phyloP scores from a whole-genome alignment of 257 asterid species.

The Solanum rostratum region DNA sequence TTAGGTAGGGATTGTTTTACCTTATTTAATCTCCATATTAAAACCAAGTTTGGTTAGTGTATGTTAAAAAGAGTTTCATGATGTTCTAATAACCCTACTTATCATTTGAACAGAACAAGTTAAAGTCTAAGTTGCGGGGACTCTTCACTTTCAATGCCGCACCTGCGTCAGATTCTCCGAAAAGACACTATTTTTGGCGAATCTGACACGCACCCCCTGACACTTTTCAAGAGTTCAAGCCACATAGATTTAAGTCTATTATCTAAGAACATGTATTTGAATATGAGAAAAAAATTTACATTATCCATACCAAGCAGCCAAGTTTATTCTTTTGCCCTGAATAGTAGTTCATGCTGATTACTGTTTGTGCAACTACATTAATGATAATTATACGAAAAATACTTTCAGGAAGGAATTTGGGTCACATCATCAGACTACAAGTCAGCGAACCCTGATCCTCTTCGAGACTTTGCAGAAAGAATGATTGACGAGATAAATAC shows the following conservation, averaged over 20 bases:
- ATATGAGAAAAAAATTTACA: background rate
- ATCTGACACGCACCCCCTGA: too few relatives aligned
- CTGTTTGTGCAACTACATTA: background rate
- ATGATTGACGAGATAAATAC: constrained; percentile 71
- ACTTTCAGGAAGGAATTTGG: constrained; percentile 71
- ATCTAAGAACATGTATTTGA: background rate
- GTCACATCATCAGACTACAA: constrained; percentile 53
- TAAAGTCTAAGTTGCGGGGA: background rate
- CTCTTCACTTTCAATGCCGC: too few relatives aligned
- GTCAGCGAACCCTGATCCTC: constrained; percentile 85
- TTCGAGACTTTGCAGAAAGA: constrained; percentile 68
- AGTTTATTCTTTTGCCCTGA: background rate
- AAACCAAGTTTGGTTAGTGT: background rate
- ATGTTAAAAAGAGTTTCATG: background rate
- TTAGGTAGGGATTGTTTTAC: background rate
- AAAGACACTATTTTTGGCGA: too few relatives aligned
- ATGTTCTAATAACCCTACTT: background rate
- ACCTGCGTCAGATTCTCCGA: too few relatives aligned
- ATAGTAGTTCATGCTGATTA: background rate
- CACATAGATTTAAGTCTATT: background rate
- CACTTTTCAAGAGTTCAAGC: too few relatives aligned
- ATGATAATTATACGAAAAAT: background rate
- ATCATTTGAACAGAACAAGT: background rate
- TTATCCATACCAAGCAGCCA: background rate
- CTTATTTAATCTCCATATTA: background rate